phyloP scores from a whole-genome alignment of 2,329 filamentous ascomycete genomes.

The Phyllosticta citriasiana region DNA sequence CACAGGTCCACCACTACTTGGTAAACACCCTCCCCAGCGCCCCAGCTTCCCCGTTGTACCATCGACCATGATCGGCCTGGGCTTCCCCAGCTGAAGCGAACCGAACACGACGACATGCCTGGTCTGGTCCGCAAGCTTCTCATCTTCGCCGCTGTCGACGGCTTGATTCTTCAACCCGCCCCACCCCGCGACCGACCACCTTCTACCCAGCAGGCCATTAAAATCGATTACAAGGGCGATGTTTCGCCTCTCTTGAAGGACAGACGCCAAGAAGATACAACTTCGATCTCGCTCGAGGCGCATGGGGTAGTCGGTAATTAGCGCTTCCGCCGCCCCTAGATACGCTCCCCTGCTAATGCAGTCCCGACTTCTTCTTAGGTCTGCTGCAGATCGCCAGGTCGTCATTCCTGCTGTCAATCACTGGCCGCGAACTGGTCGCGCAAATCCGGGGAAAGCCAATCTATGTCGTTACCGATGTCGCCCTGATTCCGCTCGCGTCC shows the following conservation, averaged over 20 bases:
- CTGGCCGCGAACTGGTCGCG: conserved; percentile 76
- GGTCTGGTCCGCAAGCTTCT: conserved; percentile 68
- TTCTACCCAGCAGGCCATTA: conserved; percentile 44
- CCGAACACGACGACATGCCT: conserved; percentile 48
- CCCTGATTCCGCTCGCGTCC: conserved; percentile 77
- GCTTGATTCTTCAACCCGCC: conserved; percentile 68
- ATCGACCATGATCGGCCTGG: not conserved
- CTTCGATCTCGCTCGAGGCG: conserved; percentile 34
- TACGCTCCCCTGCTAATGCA: conserved; percentile 2
- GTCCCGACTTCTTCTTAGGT: conserved; percentile 42
- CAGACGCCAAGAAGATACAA: conserved; percentile 27
- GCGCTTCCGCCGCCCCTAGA: not conserved
- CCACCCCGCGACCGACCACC: conserved; percentile 46
- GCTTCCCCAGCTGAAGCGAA: conserved; percentile 2
- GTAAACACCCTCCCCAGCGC: not conserved
- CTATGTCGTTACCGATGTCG: conserved; percentile 81
- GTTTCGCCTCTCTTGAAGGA: conserved; percentile 39
- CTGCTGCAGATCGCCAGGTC: conserved; percentile 72
- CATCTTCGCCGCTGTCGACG: conserved; percentile 72
- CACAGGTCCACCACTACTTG: not conserved
- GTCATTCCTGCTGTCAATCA: conserved; percentile 80
- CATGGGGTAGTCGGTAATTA: conserved; percentile 47
- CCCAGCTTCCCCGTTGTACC: not conserved
- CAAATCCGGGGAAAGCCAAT: conserved; percentile 72
- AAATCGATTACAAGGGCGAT: conserved; percentile 58